Evolutionary conservation across 139 green algal genomes (phyloP).

Genomic region (Yamagishiella unicocca): DNA sequence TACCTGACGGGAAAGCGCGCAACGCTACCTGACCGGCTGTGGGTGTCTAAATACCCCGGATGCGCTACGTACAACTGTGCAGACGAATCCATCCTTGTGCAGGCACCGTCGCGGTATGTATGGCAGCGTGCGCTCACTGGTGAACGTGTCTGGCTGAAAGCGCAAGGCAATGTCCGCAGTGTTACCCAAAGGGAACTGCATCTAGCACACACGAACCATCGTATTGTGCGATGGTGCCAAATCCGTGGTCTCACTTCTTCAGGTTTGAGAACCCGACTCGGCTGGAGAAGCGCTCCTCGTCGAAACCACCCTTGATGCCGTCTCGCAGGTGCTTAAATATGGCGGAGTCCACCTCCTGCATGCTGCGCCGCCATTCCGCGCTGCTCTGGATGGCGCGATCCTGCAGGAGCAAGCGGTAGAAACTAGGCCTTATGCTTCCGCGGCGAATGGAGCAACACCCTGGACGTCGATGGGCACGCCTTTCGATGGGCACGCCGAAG

Average conservation of each 20-base stretch:
- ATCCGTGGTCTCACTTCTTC: slow-evolving; percentile 83
- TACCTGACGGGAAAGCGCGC: not conserved
- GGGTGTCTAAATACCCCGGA: no score
- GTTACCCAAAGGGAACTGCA: no score
- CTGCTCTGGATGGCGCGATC: slow-evolving; percentile 77
- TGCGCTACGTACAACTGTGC: no score
- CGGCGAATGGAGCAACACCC: no score
- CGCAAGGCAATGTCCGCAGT: no score
- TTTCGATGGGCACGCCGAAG: no score
- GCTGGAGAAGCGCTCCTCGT: slow-evolving; percentile 86
- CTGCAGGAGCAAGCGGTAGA: slow-evolving; percentile 49
- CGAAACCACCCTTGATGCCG: slow-evolving; percentile 83
- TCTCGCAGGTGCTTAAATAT: slow-evolving; percentile 76
- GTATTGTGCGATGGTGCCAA: no score
- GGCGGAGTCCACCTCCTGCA: slow-evolving; percentile 81
- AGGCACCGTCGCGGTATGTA: not conserved
- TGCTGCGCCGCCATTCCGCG: slow-evolving; percentile 83
- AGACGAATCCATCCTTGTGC: not conserved
- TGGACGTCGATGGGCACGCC: no score
- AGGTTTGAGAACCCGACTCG: slow-evolving; percentile 89
- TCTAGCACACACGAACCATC: no score
- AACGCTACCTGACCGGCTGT: not conserved
- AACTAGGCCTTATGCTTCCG: no score
- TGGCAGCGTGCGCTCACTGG: no score
- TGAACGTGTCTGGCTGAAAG: no score